Conservation (phyloP, 2,329 filamentous ascomycete genomes). For the Ophiocordyceps polyrhachis-furcata region DNA sequence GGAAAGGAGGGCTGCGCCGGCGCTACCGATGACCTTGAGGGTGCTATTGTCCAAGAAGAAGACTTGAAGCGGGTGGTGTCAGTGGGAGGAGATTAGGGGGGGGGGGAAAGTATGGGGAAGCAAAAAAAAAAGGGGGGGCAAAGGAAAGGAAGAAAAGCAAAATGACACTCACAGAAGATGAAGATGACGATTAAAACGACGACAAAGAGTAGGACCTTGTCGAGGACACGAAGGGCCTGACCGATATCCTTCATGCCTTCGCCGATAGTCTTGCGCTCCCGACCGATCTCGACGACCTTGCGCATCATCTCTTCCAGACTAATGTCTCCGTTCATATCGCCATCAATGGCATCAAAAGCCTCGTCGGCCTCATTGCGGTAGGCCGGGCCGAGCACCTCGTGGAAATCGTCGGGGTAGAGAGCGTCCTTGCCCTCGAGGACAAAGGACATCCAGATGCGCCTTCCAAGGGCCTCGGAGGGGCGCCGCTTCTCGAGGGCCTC, state of each 20-base stretch:
- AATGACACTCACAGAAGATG: slow-evolving; percentile 46
- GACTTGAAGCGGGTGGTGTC: slow-evolving; percentile 29
- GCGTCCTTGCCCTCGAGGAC: slow-evolving; percentile 76
- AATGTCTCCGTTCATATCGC: slow-evolving; percentile 83
- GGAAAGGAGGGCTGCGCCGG: slow-evolving; percentile 79
- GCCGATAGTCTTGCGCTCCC: slow-evolving; percentile 71
- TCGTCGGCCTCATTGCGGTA: slow-evolving; percentile 68
- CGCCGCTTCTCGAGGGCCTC: slow-evolving; percentile 71
- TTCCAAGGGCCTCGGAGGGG: slow-evolving; percentile 81
- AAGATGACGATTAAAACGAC: slow-evolving; percentile 67
- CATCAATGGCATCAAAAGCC: slow-evolving; percentile 63
- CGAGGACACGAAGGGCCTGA: slow-evolving; percentile 79
- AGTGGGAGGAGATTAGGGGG: background rate
- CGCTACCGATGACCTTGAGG: slow-evolving; percentile 68
- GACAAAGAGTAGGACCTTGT: slow-evolving; percentile 66
- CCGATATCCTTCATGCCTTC: slow-evolving; percentile 96
- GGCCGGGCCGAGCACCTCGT: slow-evolving; percentile 66
- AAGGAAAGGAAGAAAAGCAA: background rate
- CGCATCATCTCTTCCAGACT: slow-evolving; percentile 89
- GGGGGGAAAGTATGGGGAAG: background rate
- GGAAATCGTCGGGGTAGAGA: slow-evolving; percentile 61
- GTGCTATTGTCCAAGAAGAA: slow-evolving; percentile 81
- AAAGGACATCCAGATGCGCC: slow-evolving; percentile 94
- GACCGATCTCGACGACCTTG: slow-evolving; percentile 66
- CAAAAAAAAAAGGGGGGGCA: background rate